Evolutionary conservation across 495 filamentous ascomycete genomes (phyloP).

Genomic region (Sordaria brevicollis): DNA sequence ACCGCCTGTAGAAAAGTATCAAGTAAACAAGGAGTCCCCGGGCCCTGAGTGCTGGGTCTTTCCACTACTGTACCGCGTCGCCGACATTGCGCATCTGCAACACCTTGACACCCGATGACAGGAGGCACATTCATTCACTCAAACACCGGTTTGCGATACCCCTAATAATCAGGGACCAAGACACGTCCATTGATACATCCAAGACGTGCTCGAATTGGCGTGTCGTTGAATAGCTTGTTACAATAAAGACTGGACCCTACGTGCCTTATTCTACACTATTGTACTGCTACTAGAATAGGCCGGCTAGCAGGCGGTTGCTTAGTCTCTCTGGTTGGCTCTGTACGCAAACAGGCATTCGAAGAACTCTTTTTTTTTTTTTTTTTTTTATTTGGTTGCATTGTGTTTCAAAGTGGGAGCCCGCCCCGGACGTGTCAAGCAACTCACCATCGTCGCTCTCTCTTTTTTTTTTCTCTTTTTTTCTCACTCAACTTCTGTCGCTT

Average conservation of each 20-base stretch:
- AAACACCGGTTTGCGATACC: neutral
- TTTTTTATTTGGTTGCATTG: neutral
- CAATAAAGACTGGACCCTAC: no score
- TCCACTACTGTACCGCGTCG: neutral
- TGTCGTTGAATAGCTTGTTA: neutral
- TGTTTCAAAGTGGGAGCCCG: neutral
- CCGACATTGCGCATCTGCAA: neutral
- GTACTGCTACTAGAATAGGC: neutral
- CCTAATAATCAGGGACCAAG: neutral
- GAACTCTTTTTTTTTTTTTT: no score
- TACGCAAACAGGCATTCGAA: neutral
- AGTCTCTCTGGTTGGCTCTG: neutral
- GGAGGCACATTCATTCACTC: neutral
- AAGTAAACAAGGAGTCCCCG: neutral
- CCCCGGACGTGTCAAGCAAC: neutral
- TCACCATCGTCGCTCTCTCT: neutral
- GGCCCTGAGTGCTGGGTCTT: neutral
- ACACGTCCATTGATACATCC: neutral
- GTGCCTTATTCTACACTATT: no score
- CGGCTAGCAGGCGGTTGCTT: neutral
- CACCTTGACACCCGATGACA: neutral
- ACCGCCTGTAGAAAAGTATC: neutral
- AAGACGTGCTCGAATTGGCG: neutral
- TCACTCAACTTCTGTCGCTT: neutral
- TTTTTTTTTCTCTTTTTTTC: constrained; percentile 2